These are phyloP conservation scores for Spathaspora passalidarum DNA, from an alignment of 805 yeast species.

Conservation along the genomic window DNA sequence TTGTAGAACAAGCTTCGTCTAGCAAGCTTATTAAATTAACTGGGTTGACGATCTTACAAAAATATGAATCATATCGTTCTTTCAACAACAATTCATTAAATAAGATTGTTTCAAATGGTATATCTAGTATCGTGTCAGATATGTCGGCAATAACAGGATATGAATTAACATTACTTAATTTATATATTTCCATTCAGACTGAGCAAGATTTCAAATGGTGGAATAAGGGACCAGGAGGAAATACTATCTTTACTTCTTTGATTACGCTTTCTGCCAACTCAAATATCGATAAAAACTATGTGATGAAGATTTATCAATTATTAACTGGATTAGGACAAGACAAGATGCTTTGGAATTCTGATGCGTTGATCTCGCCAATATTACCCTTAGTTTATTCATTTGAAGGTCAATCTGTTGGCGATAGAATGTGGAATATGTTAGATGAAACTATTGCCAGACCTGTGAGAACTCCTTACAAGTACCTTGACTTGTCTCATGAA, in stretches of 20 bases:
- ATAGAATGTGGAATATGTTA: constrained; percentile 55
- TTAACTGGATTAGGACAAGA: constrained; percentile 42
- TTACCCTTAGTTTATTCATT: constrained; percentile 53
- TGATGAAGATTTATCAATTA: constrained; percentile 45
- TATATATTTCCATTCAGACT: constrained; percentile 47
- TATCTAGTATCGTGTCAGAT: constrained; percentile 11
- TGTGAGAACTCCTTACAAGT: constrained; percentile 77
- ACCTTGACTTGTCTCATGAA: constrained; percentile 54
- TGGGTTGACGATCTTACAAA: constrained; percentile 40
- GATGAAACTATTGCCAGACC: constrained; percentile 77
- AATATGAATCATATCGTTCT: constrained; percentile 32
- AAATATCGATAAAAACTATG: constrained; percentile 20
- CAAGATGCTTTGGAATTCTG: constrained; percentile 53
- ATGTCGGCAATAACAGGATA: constrained; percentile 34
- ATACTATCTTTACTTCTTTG: constrained; percentile 65
- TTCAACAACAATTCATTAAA: constrained; percentile 2
- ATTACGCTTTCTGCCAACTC: constrained; percentile 40
- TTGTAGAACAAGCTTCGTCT: constrained; percentile 38
- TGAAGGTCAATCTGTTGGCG: constrained; percentile 14
- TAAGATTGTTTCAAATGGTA: constrained; percentile 7
- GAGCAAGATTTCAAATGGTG: constrained; percentile 70
- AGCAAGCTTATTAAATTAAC: constrained; percentile 46
- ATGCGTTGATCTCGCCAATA: constrained; percentile 51
- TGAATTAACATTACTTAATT: constrained; percentile 58
- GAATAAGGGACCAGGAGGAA: constrained; percentile 37